Conservation (phyloP, 768 basidiomycete species). For the Lactifluus rugatus region DNA sequence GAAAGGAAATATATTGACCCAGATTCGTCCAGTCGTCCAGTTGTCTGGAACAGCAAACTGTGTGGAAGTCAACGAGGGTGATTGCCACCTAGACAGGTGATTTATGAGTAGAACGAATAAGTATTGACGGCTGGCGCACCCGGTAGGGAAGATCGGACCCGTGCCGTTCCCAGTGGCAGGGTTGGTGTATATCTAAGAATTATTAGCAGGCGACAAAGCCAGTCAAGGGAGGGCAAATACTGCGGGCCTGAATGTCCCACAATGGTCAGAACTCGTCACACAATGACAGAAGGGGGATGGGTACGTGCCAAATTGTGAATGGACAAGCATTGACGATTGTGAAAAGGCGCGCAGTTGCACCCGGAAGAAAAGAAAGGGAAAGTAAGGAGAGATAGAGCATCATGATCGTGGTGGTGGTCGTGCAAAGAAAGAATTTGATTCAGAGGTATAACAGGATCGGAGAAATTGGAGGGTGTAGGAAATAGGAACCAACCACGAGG, state of each 20-base stretch:
- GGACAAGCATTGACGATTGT: constrained; percentile 15
- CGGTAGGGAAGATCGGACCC: constrained; percentile 9
- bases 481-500: neutral
- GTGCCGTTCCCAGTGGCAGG: neutral
- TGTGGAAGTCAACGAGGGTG: constrained; percentile 13
- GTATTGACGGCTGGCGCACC: neutral
- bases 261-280: neutral
- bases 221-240: neutral
- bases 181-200: constrained; percentile 14
- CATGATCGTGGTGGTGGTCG: neutral
- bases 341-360: constrained; percentile 6
- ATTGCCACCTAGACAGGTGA: constrained; percentile 16
- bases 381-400: neutral
- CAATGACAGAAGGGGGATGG: neutral
- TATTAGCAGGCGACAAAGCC: neutral
- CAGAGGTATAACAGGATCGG: neutral
- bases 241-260: constrained; percentile 8
- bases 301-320: constrained; percentile 15
- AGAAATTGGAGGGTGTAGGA: neutral
- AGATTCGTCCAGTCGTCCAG: constrained; percentile 23
- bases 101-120: neutral
- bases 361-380: neutral
- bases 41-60: constrained; percentile 22
- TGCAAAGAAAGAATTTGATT: neutral
- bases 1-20: constrained; percentile 13